Evolutionary conservation across 352 stramenopile genomes (phyloP), one percentile per base, ranked within the genome.

Genomic region (Pythium scleroteichum): DNA sequence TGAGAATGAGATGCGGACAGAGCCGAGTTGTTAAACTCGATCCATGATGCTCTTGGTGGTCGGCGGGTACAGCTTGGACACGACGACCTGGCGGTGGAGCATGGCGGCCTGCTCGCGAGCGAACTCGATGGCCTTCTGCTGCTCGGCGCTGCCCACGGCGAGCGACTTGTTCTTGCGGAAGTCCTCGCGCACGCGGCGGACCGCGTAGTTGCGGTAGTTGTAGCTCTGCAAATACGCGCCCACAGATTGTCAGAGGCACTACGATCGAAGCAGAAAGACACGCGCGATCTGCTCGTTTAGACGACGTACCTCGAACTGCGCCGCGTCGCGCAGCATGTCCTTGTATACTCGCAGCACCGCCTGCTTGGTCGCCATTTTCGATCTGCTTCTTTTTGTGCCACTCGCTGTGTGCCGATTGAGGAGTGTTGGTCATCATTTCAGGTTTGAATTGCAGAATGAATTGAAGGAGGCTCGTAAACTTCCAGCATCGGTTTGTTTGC

Each of bases 21-120:
- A 47, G 49, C 50, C 23, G 17, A 56, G 20, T 14, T 24, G 40
- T 51, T 53, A 67, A 24, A 51, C 45, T 16, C 41, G 53, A 19
- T 92, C 82, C 74, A 92, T 87, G 65, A 92, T 76, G 63, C 76
- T 92, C 69, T 84, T 79, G 26, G 72, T 49, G 42, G 75, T 62
- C 3, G 82, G 80, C 53, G 80, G 80, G 52, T 89, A 92, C 33
- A 92, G 61, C 66, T 82, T 85, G 38, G 80, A 86, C 22, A 92
- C 66, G 53, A 85, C 44, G 44, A 81, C 65, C 64, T 92, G 82
- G 32, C 80, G 82, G 39, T 83, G 76, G 24, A 92, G 68, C 51
- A 86, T 55, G 33, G 65, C 60, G 8, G 78, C 76, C 54, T 92
- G 78, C 61, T 85, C 66, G 19, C 62, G 64, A 24, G 68, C 82